Evolutionary conservation across 2,329 filamentous ascomycete genomes (phyloP).

Genomic region (Trichoderma sp.): DNA sequence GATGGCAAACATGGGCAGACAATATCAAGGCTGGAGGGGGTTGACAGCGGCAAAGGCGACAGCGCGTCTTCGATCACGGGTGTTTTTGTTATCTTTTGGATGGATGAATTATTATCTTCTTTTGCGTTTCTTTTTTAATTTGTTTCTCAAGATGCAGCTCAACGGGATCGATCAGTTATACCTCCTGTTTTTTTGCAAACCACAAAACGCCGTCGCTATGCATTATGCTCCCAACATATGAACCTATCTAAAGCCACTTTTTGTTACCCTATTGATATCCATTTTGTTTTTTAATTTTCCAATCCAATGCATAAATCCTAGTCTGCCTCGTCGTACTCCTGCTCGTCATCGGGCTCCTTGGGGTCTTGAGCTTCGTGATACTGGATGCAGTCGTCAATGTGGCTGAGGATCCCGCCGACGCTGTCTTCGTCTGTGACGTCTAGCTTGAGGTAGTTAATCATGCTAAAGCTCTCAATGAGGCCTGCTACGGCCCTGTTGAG

Average conservation of each 20-base stretch:
- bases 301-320: constrained; percentile 23
- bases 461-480: constrained; percentile 95
- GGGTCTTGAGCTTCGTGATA: constrained; percentile 93
- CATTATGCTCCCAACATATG: constrained; percentile 22
- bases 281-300: constrained; percentile 23
- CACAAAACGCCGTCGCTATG: constrained; percentile 47
- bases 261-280: constrained; percentile 18
- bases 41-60: neutral
- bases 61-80: neutral
- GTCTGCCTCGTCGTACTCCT: constrained; percentile 43
- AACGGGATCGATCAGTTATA: constrained; percentile 23
- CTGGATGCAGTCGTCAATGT: constrained; percentile 93
- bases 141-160: neutral
- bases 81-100: neutral
- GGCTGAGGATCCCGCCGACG: constrained; percentile 78
- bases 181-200: constrained; percentile 18
- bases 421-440: constrained; percentile 93
- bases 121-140: neutral
- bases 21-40: neutral
- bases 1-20: neutral
- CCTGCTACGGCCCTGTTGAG: constrained; percentile 87
- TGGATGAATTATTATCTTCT: neutral
- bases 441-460: constrained; percentile 92
- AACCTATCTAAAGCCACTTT: neutral
- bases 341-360: constrained; percentile 70